Evolutionary conservation across 225 moss, liverwort and hornwort species (phyloP).

Genomic region (Pseudoscleropodium purum): DNA sequence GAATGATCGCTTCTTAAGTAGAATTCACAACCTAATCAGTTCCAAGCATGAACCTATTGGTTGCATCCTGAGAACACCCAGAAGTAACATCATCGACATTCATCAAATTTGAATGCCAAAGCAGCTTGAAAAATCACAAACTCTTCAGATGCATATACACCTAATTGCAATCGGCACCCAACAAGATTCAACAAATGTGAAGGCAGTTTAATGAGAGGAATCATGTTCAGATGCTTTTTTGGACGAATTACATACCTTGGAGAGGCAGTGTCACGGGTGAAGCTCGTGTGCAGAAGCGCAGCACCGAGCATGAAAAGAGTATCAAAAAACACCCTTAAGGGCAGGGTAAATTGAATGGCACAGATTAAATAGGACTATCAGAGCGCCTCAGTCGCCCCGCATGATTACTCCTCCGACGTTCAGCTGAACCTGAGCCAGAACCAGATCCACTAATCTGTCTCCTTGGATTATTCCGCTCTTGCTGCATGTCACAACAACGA

Average conservation of each 20-base stretch:
- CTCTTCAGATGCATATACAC: background rate
- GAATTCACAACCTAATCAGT: background rate
- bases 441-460: slow-evolving; percentile 30
- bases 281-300: background rate
- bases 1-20: background rate
- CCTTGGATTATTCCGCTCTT: slow-evolving; percentile 5
- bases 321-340: background rate
- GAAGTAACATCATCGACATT: background rate
- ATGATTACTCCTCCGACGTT: slow-evolving; percentile 27
- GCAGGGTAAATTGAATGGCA: background rate
- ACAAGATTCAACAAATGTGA: background rate
- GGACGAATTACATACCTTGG: background rate
- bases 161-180: background rate
- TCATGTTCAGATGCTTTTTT: background rate
- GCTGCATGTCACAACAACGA: slow-evolving; percentile 5
- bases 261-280: background rate
- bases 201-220: background rate
- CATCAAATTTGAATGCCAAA: background rate
- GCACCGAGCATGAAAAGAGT: background rate
- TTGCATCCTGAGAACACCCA: background rate
- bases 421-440: slow-evolving; percentile 16
- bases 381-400: slow-evolving; percentile 4
- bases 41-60: background rate
- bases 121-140: background rate
- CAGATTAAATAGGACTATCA: background rate